Conservation (phyloP, 1,284 basidiomycete genomes). For the Pseudozyma sp. region DNA sequence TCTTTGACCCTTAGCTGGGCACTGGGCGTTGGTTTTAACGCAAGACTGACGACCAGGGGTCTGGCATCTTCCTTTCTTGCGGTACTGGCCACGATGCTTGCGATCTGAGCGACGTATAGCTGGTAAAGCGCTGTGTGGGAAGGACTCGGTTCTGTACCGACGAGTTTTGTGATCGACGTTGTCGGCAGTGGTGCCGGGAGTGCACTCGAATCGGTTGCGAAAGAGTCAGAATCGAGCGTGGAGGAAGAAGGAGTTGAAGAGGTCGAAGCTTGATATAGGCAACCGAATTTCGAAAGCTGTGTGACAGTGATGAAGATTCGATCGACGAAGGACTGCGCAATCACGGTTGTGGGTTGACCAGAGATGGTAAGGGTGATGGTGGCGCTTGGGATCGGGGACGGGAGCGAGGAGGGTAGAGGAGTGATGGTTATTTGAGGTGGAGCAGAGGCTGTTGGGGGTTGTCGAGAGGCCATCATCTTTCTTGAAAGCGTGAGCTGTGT, state of each 20-base stretch:
- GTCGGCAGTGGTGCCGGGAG: constrained; percentile 76
- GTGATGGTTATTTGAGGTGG: constrained; percentile 6
- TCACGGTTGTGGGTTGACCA: constrained; percentile 33
- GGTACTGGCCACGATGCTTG: constrained; percentile 79
- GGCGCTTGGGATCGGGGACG: constrained; percentile 18
- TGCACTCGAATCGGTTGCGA: background rate
- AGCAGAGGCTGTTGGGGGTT: background rate
- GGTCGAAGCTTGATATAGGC: constrained; percentile 41
- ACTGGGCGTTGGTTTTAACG: constrained; percentile 19
- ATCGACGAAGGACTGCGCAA: constrained; percentile 48
- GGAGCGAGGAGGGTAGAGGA: background rate
- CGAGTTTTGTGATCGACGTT: constrained; percentile 79
- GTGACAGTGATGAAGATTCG: constrained; percentile 54
- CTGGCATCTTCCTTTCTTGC: constrained; percentile 60
- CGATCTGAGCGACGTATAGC: constrained; percentile 85
- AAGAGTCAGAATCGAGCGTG: background rate
- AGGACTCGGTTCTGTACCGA: constrained; percentile 76
- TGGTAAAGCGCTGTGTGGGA: constrained; percentile 79
- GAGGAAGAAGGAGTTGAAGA: constrained; percentile 3
- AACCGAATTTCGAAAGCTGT: constrained; percentile 52
- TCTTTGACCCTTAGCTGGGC: background rate
- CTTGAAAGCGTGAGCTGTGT: no score
- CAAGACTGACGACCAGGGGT: constrained; percentile 43
- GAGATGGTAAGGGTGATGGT: constrained; percentile 13
- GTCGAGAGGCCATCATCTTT: background rate